Evolutionary conservation across 2,329 filamentous ascomycete genomes (phyloP), one percentile per base, ranked within the genome.

Genomic region (Aspergillus brunneoviolaceus): DNA sequence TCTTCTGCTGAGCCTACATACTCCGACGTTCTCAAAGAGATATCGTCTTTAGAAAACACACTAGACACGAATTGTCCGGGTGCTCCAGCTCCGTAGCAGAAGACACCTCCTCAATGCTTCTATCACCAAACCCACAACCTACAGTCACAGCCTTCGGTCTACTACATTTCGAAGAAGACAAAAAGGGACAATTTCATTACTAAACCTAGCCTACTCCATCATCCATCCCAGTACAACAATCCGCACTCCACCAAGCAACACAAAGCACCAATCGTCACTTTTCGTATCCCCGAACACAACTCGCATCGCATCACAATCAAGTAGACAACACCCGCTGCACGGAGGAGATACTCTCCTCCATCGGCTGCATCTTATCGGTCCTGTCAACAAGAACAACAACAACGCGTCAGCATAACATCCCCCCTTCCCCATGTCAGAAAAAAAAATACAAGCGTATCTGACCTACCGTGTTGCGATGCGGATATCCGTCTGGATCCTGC

Each of bases 401-500:
- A 5, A n/a, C 23, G 48, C 42, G 33, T 55, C n/a, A 14, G 19
- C 11, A 60, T 2, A 49, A 33, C 55, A 55, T 25, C 54, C 45
- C 25, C 33, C 19, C 47, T 16, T 12, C 27, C 27, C 7, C 9
- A 27, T 9, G 7, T 27, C 27, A 9, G 27, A 27, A 23, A 23
- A 23, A 2, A 33, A 23, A 19, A 55, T n/a, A 10, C 2, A 47
- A 39, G 23, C 23, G 23, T 2, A 49, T 29, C n/a, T 39, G 3
- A 54, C 63, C n/a, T 69, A 88, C 87, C 87, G 85, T 14, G 89
- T 89, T 1, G 91, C 91, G 23, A 93, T 86, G 21, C 92, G 82
- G 79, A 96, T 91, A 68, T 93, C 92, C 6, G 87, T 90, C 80
- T 96, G 92, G 47, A 96, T 89, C 60, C 92, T 82, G 59, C 88